A percentile compares a stretch with the other conserved stretches of the same genome.
Conservation (phyloP, 75 land plant genomes). For the Adiantum capillusveneris region DNA sequence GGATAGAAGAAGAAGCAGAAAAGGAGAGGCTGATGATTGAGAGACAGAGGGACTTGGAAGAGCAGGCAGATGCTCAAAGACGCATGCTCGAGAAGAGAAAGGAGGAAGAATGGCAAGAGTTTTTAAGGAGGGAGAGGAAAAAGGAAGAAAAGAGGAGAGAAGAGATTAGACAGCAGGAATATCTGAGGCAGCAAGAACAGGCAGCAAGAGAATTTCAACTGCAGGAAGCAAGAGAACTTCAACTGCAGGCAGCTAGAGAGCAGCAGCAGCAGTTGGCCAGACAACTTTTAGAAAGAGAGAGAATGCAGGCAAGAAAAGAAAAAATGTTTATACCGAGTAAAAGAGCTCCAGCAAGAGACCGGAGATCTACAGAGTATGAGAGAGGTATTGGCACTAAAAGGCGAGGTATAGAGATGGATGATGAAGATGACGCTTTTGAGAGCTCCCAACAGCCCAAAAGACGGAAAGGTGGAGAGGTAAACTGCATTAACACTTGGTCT, state of each 20-base stretch:
- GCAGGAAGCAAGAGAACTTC: conserved; percentile 31
- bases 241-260: conserved; percentile 33
- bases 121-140: conserved; percentile 3
- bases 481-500: too few relatives aligned
- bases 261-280: conserved; percentile 34
- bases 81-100: conserved; percentile 2
- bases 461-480: conserved; percentile 79
- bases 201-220: conserved; percentile 37
- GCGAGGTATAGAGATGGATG: conserved; percentile 26
- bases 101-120: conserved; percentile 6
- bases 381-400: conserved; percentile 18
- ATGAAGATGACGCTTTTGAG: conserved; percentile 35
- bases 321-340: not conserved
- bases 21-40: not conserved
- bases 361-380: not conserved
- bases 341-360: conserved; percentile 7
- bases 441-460: conserved; percentile 44
- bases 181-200: conserved; percentile 20
- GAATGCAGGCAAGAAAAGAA: conserved; percentile 4
- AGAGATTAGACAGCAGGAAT: conserved; percentile 17
- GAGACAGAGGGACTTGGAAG: not conserved
- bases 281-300: conserved; percentile 37
- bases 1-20: conserved; percentile 3
- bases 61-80: conserved; percentile 8
- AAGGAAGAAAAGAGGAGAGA: conserved; percentile 18